A percentile compares a stretch with the other conserved stretches of the same genome.
Conservation (phyloP, 345 rosid genomes). For the Ceriops zippeliana region DNA sequence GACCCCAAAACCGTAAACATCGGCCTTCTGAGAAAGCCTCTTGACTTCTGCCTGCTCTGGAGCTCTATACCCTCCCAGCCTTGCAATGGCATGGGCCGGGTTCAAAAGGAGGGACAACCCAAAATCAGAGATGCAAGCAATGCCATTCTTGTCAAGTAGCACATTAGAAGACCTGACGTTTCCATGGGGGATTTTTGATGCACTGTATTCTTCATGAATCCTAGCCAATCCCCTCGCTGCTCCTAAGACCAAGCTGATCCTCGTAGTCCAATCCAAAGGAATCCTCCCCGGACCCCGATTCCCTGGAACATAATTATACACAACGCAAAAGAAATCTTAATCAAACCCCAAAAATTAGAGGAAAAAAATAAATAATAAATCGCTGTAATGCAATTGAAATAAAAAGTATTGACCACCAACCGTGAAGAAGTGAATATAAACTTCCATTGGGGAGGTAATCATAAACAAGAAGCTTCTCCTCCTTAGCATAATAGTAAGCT, state of each 20-base stretch:
- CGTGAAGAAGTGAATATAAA: slow-evolving; percentile 81
- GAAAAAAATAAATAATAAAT: background rate
- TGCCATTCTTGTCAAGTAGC: slow-evolving; percentile 78
- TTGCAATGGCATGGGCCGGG: slow-evolving; percentile 82
- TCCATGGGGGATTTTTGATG: slow-evolving; percentile 77
- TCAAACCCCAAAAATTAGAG: background rate
- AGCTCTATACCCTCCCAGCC: slow-evolving; percentile 89
- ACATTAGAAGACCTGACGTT: slow-evolving; percentile 81
- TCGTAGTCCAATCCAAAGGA: slow-evolving; percentile 96
- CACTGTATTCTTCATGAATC: slow-evolving; percentile 65
- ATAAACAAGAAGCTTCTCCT: slow-evolving; percentile 88
- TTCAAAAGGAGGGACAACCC: slow-evolving; percentile 79
- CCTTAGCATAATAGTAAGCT: slow-evolving; percentile 88
- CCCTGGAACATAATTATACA: slow-evolving; percentile 31
- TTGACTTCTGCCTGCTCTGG: slow-evolving; percentile 84
- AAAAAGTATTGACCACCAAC: slow-evolving; percentile 25
- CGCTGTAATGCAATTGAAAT: background rate
- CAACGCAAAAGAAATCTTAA: background rate
- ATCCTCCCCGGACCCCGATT: slow-evolving; percentile 85
- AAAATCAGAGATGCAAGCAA: slow-evolving; percentile 78
- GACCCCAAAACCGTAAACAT: slow-evolving; percentile 88
- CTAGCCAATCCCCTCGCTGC: slow-evolving; percentile 84
- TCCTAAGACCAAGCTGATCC: slow-evolving; percentile 81
- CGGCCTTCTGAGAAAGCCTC: slow-evolving; percentile 78
- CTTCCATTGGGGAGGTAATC: slow-evolving; percentile 93